Evolutionary conservation across 192 early-diverging fungal genomes (phyloP).

Genomic region (Backusella psychrophila): DNA sequence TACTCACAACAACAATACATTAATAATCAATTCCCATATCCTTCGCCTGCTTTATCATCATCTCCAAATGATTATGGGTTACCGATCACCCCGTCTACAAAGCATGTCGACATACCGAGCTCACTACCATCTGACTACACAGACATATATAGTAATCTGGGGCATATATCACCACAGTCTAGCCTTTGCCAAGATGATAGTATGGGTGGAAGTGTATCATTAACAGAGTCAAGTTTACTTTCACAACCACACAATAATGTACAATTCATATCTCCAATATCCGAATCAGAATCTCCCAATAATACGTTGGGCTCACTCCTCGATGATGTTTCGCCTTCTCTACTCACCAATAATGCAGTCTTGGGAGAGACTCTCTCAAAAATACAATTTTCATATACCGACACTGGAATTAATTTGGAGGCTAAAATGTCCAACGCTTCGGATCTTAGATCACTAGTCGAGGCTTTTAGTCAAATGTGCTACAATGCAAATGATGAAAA

Average conservation of each 20-base stretch:
- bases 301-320: not conserved
- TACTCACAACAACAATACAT: not conserved
- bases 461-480: constrained; percentile 25
- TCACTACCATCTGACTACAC: not conserved
- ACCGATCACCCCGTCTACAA: not conserved
- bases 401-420: constrained; percentile 22
- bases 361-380: constrained; percentile 17
- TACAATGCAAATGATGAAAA: not conserved
- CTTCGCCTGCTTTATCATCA: not conserved
- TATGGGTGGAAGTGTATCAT: not conserved
- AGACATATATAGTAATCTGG: not conserved
- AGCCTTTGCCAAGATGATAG: not conserved
- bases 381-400: constrained; percentile 25
- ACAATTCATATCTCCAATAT: constrained; percentile 3
- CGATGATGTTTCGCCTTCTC: not conserved
- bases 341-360: not conserved
- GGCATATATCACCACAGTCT: constrained; percentile 10
- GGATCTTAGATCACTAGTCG: constrained; percentile 26
- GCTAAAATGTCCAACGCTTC: constrained; percentile 29
- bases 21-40: not conserved
- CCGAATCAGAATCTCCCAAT: not conserved
- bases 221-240: not conserved
- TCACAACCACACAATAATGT: not conserved
- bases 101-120: not conserved
- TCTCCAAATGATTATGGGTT: constrained; percentile 6